Evolutionary conservation across 2,329 filamentous ascomycete genomes (phyloP), one percentile per base, ranked within the genome.

Genomic region (Grosmannia huntii): DNA sequence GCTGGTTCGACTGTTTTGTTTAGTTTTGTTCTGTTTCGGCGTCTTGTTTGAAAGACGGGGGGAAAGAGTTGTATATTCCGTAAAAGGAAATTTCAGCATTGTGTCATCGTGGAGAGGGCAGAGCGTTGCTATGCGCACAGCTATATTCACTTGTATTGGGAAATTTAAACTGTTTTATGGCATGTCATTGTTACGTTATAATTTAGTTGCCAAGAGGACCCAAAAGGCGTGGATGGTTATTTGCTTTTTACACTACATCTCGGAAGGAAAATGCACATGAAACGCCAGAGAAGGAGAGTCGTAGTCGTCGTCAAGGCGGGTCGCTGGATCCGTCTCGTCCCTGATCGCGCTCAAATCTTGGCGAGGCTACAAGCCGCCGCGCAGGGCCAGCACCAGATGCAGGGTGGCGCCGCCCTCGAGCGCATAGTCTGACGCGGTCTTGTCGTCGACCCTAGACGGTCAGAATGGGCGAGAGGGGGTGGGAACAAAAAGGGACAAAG

Each of bases 321-420:
- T 16, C 5, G 14, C 21, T 46, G 9, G 31, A 33, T 33, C 41
- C 41, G 41, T 46, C 16, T 46, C 41, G 41, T 46, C 21, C 41
- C 49, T 28, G 31, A 33, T 33, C 6, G 31, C 31, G 31, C 31
- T 33, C 31, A 33, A 9, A 10, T 33, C 6, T 5, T 10, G 31
- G 25, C 44, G 12, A 16, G 19, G n/a, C 41, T 56, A 62, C 51
- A 56, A 53, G 25, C 62, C 92, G 58, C 94, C 94, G 70, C 94
- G 84, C 61, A 99, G 84, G 50, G 94, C 95, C 64, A 99, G 85
- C 56, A 99, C 94, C 69, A 99, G 78, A 79, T 99, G 94, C 66
- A 99, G 79, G 41, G 92, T 99, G 62, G 90, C 89, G 60, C 94
- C 94, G 58, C 90, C 90, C 71, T 94, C 88, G 62, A 99, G 88